Conservation (phyloP, 306 rosid species). For the Cotoneaster glaucophyllus region DNA sequence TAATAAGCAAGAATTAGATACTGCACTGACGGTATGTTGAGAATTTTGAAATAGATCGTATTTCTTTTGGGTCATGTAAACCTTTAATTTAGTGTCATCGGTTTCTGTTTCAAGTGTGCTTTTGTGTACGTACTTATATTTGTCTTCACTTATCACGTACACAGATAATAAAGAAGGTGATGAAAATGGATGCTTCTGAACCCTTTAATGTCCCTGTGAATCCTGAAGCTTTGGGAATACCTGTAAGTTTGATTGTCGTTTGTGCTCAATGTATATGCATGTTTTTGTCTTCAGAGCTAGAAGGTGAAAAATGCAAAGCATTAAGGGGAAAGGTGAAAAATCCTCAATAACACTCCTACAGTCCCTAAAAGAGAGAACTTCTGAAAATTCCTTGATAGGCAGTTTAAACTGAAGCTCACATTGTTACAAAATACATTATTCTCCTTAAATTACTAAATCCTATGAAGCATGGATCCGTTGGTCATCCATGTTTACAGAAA, state of each 20-base stretch:
- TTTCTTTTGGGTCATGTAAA: background rate
- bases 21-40: constrained; percentile 56
- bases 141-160: constrained; percentile 6
- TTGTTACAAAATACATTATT: background rate
- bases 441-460: background rate
- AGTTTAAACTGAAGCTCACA: background rate
- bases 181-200: constrained; percentile 97
- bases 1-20: constrained; percentile 65
- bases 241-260: constrained; percentile 47
- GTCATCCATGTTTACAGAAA: background rate
- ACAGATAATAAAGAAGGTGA: constrained; percentile 81
- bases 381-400: background rate
- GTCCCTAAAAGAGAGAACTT: background rate
- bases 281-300: background rate
- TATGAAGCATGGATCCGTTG: background rate
- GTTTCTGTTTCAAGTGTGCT: constrained; percentile 13
- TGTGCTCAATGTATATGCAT: background rate
- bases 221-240: constrained; percentile 92
- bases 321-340: background rate
- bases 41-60: background rate
- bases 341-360: background rate
- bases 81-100: background rate
- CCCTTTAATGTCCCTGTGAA: constrained; percentile 95
- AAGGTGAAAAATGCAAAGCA: background rate
- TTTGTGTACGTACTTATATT: background rate